Evolutionary conservation across 2,329 filamentous ascomycete species (phyloP).

Genomic region (Dichotomopilus funicola): DNA sequence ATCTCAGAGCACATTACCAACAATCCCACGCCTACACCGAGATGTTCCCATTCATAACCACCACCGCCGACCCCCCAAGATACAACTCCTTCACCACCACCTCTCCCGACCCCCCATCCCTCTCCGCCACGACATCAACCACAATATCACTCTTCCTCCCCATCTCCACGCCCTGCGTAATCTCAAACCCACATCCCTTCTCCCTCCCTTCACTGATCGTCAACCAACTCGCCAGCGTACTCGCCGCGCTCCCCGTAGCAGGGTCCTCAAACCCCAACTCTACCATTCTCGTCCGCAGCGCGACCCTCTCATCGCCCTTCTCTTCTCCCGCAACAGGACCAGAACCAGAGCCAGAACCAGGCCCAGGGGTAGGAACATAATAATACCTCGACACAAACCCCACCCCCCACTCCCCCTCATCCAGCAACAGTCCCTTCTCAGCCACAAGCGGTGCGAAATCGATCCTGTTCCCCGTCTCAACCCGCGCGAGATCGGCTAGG

Average conservation of each 20-base stretch:
- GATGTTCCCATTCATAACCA: conserved; percentile 28
- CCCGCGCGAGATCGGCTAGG: conserved; percentile 49
- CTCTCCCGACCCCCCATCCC: not conserved
- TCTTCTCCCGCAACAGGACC: conserved; percentile 15
- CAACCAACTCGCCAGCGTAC: conserved; percentile 50
- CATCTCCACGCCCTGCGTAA: conserved; percentile 65
- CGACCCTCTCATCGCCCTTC: conserved; percentile 9
- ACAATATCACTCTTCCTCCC: conserved; percentile 49
- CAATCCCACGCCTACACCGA: conserved; percentile 3
- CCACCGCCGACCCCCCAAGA: conserved; percentile 27
- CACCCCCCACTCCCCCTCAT: conserved; percentile 45
- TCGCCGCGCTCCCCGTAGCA: conserved; percentile 57
- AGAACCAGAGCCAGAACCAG: conserved; percentile 16
- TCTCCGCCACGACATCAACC: conserved; percentile 34
- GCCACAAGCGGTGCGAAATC: conserved; percentile 25
- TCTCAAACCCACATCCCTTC: conserved; percentile 37
- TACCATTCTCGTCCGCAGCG: conserved; percentile 57
- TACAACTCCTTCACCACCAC: conserved; percentile 24
- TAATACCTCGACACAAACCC: conserved; percentile 53
- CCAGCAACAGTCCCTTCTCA: conserved; percentile 32
- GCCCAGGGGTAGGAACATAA: conserved; percentile 41
- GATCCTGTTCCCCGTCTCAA: conserved; percentile 28
- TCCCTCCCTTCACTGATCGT: conserved; percentile 35
- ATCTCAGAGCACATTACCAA: not conserved
- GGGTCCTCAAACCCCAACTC: conserved; percentile 48